Evolutionary conservation across 441 rosid species (phyloP), one percentile per base, ranked within the genome.

Genomic region (Daphne laureola): DNA sequence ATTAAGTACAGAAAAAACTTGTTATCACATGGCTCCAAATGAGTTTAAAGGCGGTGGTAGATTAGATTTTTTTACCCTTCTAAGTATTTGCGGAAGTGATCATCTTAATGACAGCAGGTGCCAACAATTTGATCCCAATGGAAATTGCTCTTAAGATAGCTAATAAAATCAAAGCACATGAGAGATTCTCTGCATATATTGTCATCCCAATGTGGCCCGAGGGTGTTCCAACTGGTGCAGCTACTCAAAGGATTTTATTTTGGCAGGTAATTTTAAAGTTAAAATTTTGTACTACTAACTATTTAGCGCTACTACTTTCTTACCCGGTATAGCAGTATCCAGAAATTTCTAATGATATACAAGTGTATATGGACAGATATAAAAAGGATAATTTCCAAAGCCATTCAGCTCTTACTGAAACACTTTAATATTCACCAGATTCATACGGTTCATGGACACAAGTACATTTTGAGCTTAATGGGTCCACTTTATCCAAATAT

Each of bases 171-270:
- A 82, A 81, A 70, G 96, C 95, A 48, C 65, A 78, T 47, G 92
- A 94, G 79, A 77, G 97, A 46, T 90, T 94, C 75, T 86, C 96
- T 72, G 97, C 81, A n/a, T 94, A 90, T 67, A 78, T 94, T 50
- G 90, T 90, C 53, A 45, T 94, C 55, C 98, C 98, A 15, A 90
- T 94, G 95, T 94, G 96, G 96, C 99, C 99, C 0, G 96, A 94
- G 73, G 99, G 99, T 46, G 77, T 64, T 72, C 99, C 99, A 53
- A 81, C 91, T 0, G 89, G 91, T 17, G 78, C 84, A 62, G 85
- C 97, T 43, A 81, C 91, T 4, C 99, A 93, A 74, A 80, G 95
- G 71, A 93, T 93, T 70, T 73, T 93, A 43, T 87, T 80, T 79
- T 93, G 99, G 97, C 99, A 90, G 97, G 98, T 93, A 52, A 17